phyloP scores from a whole-genome alignment of 257 asterid species.

The Solanum chilense region DNA sequence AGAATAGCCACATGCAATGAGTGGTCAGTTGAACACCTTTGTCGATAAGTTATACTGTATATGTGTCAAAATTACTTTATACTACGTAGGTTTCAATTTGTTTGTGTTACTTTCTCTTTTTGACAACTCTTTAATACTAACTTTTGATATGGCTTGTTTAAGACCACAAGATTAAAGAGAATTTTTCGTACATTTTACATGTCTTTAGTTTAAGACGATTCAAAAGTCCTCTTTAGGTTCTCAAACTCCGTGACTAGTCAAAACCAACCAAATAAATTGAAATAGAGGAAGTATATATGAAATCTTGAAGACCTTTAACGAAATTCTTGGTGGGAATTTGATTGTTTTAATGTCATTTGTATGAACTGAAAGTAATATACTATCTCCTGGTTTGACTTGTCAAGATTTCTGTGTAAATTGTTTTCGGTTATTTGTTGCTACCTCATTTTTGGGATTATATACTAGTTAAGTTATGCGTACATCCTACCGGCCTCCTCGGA shows the following conservation, averaged over 20 bases:
- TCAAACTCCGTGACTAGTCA: neutral
- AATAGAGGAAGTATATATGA: neutral
- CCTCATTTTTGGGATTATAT: neutral
- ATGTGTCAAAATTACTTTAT: neutral
- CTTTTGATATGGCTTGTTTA: neutral
- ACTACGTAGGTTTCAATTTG: neutral
- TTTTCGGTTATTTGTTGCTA: neutral
- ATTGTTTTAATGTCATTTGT: neutral
- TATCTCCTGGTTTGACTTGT: neutral
- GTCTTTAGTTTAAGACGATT: neutral
- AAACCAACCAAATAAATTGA: neutral
- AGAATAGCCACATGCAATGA: neutral
- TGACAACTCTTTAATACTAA: neutral
- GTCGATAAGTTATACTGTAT: neutral
- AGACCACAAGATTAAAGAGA: neutral
- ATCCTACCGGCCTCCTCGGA: neutral
- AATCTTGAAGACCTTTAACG: neutral
- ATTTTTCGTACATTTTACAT: neutral
- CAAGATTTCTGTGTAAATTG: neutral
- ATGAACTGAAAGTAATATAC: neutral
- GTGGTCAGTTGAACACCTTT: neutral
- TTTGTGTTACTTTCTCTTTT: neutral
- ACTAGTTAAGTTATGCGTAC: neutral
- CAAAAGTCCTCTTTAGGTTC: too few species aligned
- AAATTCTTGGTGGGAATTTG: neutral